Evolutionary conservation across 2,329 filamentous ascomycete genomes (phyloP), one percentile per base, ranked within the genome.

Genomic region (Amphichorda felina): DNA sequence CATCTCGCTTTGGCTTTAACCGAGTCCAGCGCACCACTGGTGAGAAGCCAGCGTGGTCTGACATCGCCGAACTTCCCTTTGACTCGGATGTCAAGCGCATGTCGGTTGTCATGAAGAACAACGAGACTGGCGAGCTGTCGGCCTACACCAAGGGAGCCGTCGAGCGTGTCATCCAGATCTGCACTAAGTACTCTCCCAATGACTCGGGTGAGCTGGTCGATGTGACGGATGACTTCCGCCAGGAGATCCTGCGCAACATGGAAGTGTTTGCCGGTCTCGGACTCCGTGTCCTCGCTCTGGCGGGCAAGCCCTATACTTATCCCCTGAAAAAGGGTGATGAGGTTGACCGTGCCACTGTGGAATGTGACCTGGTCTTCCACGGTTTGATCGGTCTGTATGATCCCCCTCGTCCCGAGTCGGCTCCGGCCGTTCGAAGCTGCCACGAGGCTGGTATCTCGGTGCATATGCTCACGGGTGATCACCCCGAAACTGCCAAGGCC

Each of bases 61-160:
- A 77, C 43, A 56, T 79, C 30, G 70, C 72, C 2, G 79, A 84
- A 49, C 76, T 79, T 35, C 78, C 78, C 0, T 84, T 84, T 48
- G 79, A 82, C 46, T 82, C 76, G 1, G 74, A 76, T 41, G 70
- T 82, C 43, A 84, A 84, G 61, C 75, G 76, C 41, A 84, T 84
- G 79, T 81, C 77, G 1, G 77, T 82, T 29, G 69, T 82, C 37
- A 79, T 77, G 54, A 54, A 58, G 40, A 45, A 63, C 35, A 61
- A 55, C 42, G 51, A 61, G 27, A 46, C 43, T 4, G 45, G 33
- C 11, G 36, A 54, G 18, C 46, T 48, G 9, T 50, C 41, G 18
- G 55, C 51, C 1, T 73, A 71, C 46, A 74, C 70, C 41, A 77
- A 78, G 49, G 75, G 75, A 39, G 79, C 79, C 3, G 79, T 82